Base-by-base conservation (phyloP, 768 basidiomycete genomes). In the Royoungia palumana region DNA sequence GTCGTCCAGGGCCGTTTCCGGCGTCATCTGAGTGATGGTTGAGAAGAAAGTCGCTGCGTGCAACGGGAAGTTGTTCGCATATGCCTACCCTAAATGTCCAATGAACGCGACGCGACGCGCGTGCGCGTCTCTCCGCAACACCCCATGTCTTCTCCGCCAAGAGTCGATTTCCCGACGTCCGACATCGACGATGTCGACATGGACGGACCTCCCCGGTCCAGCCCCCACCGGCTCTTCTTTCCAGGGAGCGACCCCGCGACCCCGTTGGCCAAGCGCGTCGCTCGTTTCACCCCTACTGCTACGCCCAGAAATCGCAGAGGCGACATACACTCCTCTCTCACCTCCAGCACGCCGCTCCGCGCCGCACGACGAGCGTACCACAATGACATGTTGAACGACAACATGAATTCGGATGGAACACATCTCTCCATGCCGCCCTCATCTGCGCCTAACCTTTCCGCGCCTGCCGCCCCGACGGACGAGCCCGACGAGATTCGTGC, bases 401-500 rank as follows among this genome's bases (percentile, higher is more conserved):
- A 82, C 62, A 71, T 76, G 54, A 71, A 75, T 61, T 81, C 84
- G 20, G 86, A 88, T 53, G 78, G 70, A n/a, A 73, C 77, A 0
- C 69, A 75, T 42, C 72, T 85, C 22, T 77, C 77, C 34, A 66
- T 83, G 11, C 82, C 84, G 10, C 64, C 73, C 19, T 85, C 84
- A 4, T 82, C 78, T 44, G 78, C 62, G 12, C 73, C 70, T 22
- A 70, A 69, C 45, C 78, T 83, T 35, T 88, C 85, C 45, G 87
- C 76, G 7, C 82, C 78, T 14, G 77, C 73, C 24, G 75, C 66
- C 1, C 81, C 79, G 13, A 81, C 79, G 12, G 88, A 86, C 51
- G 85, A 86, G 46, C 86, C 85, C 0, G 89, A 89, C 48, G 89
- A 89, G 56, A 87, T 92, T 43, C 79, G 89, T 46, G 93, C 92